phyloP scores from a whole-genome alignment of 2,329 filamentous ascomycete species.

The Beauveria varroae region DNA sequence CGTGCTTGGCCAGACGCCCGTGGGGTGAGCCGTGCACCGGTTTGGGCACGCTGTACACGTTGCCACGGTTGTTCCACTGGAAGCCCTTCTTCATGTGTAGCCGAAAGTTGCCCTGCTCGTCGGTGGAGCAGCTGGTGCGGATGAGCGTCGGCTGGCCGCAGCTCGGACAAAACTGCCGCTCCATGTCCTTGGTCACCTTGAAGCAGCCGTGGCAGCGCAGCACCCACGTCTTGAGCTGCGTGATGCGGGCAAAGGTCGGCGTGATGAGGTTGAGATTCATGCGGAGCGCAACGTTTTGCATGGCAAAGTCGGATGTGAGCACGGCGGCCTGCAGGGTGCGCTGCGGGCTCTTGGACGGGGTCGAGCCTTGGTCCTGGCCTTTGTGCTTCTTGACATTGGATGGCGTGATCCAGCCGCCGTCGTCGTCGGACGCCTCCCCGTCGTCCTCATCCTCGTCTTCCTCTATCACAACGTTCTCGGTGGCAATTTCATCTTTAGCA shows the following conservation, averaged over 20 bases:
- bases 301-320: slow-evolving; percentile 90
- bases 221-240: slow-evolving; percentile 78
- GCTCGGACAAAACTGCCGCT: slow-evolving; percentile 83
- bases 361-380: slow-evolving; percentile 45
- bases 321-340: slow-evolving; percentile 78
- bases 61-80: slow-evolving; percentile 91
- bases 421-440: slow-evolving; percentile 43
- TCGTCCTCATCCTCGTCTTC: slow-evolving; percentile 21
- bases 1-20: slow-evolving; percentile 60
- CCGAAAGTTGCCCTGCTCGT: slow-evolving; percentile 70
- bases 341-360: slow-evolving; percentile 43
- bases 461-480: background rate
- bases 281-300: slow-evolving; percentile 93
- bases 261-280: slow-evolving; percentile 91
- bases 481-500: background rate
- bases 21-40: slow-evolving; percentile 73
- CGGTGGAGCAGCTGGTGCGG: slow-evolving; percentile 78
- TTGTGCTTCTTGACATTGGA: slow-evolving; percentile 84
- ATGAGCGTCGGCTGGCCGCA: slow-evolving; percentile 86
- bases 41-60: slow-evolving; percentile 89
- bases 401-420: slow-evolving; percentile 88
- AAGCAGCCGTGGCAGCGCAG: slow-evolving; percentile 94
- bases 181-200: slow-evolving; percentile 72
- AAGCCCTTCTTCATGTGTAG: slow-evolving; percentile 90
- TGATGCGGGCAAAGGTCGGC: slow-evolving; percentile 69